These are phyloP conservation scores for Sugiyamaella grinbergsii DNA, from an alignment of 1,139 yeast genomes.

Conservation along the genomic window DNA sequence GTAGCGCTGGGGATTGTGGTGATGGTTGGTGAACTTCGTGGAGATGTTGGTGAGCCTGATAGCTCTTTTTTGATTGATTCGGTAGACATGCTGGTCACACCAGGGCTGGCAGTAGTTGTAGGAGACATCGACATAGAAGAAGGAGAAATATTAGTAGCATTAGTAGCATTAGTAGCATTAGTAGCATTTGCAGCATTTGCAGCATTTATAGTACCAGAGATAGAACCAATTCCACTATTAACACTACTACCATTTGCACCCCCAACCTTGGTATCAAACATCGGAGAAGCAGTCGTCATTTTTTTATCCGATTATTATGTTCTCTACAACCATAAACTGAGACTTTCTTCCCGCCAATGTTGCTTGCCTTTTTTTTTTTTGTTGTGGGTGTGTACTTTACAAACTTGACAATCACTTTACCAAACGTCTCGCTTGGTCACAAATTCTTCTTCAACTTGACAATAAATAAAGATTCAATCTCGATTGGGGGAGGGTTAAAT, in stretches of 20 bases:
- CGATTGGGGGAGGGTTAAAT: no score
- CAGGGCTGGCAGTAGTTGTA: background rate
- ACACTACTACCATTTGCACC: background rate
- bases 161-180: background rate
- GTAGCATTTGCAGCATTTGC: background rate
- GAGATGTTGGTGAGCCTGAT: conserved; percentile 8
- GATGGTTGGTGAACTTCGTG: conserved; percentile 5
- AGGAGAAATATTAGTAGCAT: background rate
- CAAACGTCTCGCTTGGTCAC: no score
- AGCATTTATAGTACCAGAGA: background rate
- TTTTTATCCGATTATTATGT: no score
- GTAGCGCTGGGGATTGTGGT: background rate
- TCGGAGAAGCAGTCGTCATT: conserved; percentile 19
- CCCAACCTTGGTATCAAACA: conserved; percentile 7
- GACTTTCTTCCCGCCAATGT: no score
- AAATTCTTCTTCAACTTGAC: no score
- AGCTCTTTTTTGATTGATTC: conserved; percentile 2
- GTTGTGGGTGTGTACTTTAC: no score
- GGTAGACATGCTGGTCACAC: no score
- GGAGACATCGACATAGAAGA: background rate
- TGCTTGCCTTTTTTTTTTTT: no score
- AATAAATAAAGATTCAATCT: no score
- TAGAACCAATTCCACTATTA: background rate
- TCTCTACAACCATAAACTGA: no score
- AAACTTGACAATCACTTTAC: no score